These are phyloP conservation scores for Orychophragmus violaceus DNA, from an alignment of 345 rosid genomes.

Conservation along the genomic window DNA sequence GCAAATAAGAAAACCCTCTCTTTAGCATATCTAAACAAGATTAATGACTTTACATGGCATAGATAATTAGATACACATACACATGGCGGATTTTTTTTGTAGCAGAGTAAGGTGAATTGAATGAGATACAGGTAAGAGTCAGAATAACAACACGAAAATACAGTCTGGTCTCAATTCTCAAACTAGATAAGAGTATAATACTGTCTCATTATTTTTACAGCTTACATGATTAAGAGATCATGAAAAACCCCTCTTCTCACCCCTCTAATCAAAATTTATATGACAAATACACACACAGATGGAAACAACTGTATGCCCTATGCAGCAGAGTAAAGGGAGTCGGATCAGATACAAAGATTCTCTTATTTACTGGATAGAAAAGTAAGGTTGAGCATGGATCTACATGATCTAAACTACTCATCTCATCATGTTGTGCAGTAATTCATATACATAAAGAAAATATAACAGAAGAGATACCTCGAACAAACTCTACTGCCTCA, in stretches of 20 bases:
- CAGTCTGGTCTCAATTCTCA: not conserved
- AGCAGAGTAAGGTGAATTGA: not conserved
- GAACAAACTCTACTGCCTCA: conserved; percentile 72
- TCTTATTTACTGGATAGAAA: not conserved
- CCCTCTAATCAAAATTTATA: not conserved
- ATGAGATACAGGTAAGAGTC: not conserved
- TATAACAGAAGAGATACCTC: conserved; percentile 49
- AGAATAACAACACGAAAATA: not conserved
- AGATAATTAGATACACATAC: not conserved
- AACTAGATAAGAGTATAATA: not conserved
- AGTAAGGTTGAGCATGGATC: not conserved
- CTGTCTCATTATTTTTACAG: not conserved
- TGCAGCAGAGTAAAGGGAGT: not conserved
- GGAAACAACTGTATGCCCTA: not conserved
- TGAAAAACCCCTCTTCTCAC: not conserved
- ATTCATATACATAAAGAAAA: not conserved
- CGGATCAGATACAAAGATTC: not conserved
- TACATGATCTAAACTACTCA: not conserved
- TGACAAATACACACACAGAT: not conserved
- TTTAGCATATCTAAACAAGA: not conserved
- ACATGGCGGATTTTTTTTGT: not conserved
- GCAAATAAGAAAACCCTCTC: not conserved
- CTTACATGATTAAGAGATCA: not conserved
- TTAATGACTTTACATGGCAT: not conserved
- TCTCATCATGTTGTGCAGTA: not conserved